Evolutionary conservation across 176 grass and related monocot genomes (phyloP), one percentile per base, ranked within the genome.

Genomic region (Themeda triandra): DNA sequence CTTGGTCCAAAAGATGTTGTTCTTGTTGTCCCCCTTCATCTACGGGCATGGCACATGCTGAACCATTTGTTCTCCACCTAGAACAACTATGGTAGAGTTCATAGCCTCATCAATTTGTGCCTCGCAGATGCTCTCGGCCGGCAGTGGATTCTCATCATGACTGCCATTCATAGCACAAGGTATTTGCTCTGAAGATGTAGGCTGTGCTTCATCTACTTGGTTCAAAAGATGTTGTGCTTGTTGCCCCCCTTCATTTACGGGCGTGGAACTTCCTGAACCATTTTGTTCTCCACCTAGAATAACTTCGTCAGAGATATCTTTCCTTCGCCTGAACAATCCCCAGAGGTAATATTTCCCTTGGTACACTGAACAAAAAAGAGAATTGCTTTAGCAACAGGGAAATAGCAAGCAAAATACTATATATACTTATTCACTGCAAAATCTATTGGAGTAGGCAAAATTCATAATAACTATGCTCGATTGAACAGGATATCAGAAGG

Each of bases 311-410:
- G 63, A n/a, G 6, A 28, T 44, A 44, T 65, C 54, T 71, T 86
- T 45, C 60, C 74, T 88, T 17, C 13, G 39, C 56, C 66, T 94
- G 64, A 86, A 94, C 40, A 76, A 64, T 32, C 92, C 92, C 92
- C 88, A 91, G 11, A 94, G 66, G 76, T 88, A 94, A 74, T 76
- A 53, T 59, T 86, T 91, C 29, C 63, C 79, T 39, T 78, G 88
- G 71, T 83, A 89, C 53, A 81, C 92, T 94, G 17, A 46, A 24
- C 18, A 59, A 81, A 27, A 64, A 73, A 80, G 69, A 12, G 35
- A 58, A 45, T 71, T 62, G 23, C 25, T 70, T 86, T 36, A 82
- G 27, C 31, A 69, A 13, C 13, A 48, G 14, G 4, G 4, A 48
- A 48, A 6, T 6, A 9, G 37, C 25, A 37, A 39, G 35, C 10